These are phyloP conservation scores for Oenanthe javanica DNA, from an alignment of 140 eudicot genomes.

Conservation along the genomic window DNA sequence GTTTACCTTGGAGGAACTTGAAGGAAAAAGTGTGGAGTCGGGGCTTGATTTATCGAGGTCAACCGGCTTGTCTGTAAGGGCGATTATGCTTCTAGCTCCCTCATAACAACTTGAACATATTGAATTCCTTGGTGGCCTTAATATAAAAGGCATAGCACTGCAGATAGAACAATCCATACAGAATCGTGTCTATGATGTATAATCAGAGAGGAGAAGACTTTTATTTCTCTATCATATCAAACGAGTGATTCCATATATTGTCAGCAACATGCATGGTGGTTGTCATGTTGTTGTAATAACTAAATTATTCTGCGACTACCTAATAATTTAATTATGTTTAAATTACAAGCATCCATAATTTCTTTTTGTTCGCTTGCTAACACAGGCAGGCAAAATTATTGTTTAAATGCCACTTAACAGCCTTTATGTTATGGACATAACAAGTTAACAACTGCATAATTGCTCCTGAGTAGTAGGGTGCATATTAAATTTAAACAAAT, in stretches of 20 bases:
- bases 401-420: background rate
- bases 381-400: background rate
- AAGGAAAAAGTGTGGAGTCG: slow-evolving; percentile 1
- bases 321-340: background rate
- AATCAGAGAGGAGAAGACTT: background rate
- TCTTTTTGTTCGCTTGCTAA: background rate
- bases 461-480: background rate
- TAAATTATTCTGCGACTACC: background rate
- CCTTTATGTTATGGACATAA: background rate
- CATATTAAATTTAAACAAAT: background rate
- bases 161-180: slow-evolving; percentile 51
- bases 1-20: slow-evolving; percentile 39
- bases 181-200: background rate
- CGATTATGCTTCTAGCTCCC: slow-evolving; percentile 47
- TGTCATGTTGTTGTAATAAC: background rate
- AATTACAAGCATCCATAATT: background rate
- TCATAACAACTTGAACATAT: slow-evolving; percentile 50
- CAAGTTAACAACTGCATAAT: background rate
- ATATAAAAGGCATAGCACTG: slow-evolving; percentile 37
- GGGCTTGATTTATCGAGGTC: slow-evolving; percentile 19
- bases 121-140: slow-evolving; percentile 54
- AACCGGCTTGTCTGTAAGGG: slow-evolving; percentile 28
- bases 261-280: slow-evolving; percentile 2
- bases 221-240: background rate
- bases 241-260: background rate